Percentiles rank a stretch among this genome's conserved stretches.
These are phyloP conservation scores for Thelephora aurantiotincta DNA, from an alignment of 768 basidiomycete species.

Conservation along the genomic window DNA sequence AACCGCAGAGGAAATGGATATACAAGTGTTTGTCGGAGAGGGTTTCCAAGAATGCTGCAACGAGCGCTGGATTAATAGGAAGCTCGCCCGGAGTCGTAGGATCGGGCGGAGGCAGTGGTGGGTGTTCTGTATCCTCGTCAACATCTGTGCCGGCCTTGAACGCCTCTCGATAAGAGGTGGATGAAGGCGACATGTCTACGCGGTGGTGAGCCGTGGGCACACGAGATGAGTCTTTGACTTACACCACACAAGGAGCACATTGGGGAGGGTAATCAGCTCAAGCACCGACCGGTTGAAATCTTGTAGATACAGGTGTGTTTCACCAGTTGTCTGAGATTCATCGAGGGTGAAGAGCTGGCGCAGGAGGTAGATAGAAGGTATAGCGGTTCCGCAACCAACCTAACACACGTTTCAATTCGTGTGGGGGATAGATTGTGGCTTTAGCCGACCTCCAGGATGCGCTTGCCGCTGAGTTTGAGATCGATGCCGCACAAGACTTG, in stretches of 20 bases:
- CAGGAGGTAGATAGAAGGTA: slow-evolving; percentile 70
- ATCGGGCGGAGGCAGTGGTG: slow-evolving; percentile 17
- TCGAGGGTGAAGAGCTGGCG: slow-evolving; percentile 35
- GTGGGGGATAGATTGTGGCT: background rate
- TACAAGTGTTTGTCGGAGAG: slow-evolving; percentile 38
- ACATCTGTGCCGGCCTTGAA: background rate
- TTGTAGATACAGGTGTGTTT: slow-evolving; percentile 64
- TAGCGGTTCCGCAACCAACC: slow-evolving; percentile 89
- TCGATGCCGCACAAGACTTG: slow-evolving; percentile 35
- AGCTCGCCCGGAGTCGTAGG: slow-evolving; percentile 38
- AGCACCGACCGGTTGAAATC: slow-evolving; percentile 84
- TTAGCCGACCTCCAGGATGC: slow-evolving; percentile 57
- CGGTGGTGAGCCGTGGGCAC: background rate
- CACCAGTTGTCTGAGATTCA: slow-evolving; percentile 10
- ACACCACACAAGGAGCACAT: slow-evolving; percentile 76
- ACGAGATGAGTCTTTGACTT: slow-evolving; percentile 16
- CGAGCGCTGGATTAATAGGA: slow-evolving; percentile 48
- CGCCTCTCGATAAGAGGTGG: slow-evolving; percentile 30
- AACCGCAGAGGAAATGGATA: slow-evolving; percentile 68
- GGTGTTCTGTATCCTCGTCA: slow-evolving; percentile 5
- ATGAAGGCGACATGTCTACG: slow-evolving; percentile 49
- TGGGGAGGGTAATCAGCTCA: slow-evolving; percentile 67
- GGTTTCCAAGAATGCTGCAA: slow-evolving; percentile 47
- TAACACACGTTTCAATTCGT: slow-evolving; percentile 16
- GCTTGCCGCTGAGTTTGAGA: slow-evolving; percentile 28